Evolutionary conservation across 768 basidiomycete genomes (phyloP), one percentile per base, ranked within the genome.

Genomic region (Hygrophorus pudorinus): DNA sequence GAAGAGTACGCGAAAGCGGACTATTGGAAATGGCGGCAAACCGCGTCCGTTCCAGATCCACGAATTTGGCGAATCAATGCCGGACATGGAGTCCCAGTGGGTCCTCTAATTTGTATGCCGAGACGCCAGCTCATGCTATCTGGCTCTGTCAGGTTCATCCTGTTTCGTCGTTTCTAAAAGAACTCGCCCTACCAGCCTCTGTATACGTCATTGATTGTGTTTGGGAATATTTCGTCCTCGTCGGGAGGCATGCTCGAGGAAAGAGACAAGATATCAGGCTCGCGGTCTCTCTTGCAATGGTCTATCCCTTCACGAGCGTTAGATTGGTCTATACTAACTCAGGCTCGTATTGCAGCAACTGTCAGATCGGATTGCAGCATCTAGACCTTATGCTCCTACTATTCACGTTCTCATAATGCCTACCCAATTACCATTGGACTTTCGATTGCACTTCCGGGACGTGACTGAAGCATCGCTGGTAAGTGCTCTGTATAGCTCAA

Each of bases 201-300:
- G 73, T 88, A 5, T 80, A 78, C 52, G 62, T 89, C 38, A 56
- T 86, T 30, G 81, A 90, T 55, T 88, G 83, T 54, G 63, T 78
- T 14, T 86, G 85, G 77, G 88, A 91, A 60, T 64, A 83, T 36
- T 90, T 85, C 52, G 73, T 90, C 13, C 45, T 90, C 21, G 78
- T 91, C 11, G 82, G 83, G 10, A 65, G 62, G 38, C 66, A 74
- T 16, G 85, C 82, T n/a, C 72, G 85, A 41, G 71, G 71, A 24
- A 65, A 73, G 28, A 71, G 79, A 43, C 57, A 59, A 38, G 72
- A 78, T 38, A 87, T 90, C 42, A 68, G 65, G 36, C 62, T 85
- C 18, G 87, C 78, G 2, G 55, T 89, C 6, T 57, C 68, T 38
- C 55, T 74, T 29, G 79, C 79, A 2, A 67, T 62, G 61, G 87